Evolutionary conservation across 805 yeast genomes (phyloP), one percentile per base, ranked within the genome.

Genomic region (Kuraishia molischiana): DNA sequence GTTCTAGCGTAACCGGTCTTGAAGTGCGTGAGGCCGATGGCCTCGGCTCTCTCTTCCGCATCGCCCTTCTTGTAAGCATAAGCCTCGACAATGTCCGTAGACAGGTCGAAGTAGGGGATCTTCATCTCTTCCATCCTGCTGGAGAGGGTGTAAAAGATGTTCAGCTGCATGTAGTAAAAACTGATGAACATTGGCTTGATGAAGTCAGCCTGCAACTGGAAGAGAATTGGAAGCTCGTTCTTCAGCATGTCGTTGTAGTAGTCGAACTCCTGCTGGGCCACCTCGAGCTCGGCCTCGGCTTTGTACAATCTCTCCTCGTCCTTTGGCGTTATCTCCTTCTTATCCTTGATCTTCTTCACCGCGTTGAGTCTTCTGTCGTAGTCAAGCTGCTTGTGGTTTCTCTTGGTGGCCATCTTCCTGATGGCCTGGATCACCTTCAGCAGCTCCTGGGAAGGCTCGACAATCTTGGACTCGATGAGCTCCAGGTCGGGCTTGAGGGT

Each of bases 151-250:
- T 92, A 92, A 61, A 89, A 92, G 41, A 92, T 86, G 66, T 92
- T 92, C 67, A 92, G 74, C 66, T 92, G 98, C 97, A 92, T 92
- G 69, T 78, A 92, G 64, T 92, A 92, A 60, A 92, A 80, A 39
- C 94, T 81, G 51, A 90, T 92, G 63, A 92, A 92, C 51, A 92
- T 67, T 15, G 98, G 98, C 54, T 79, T 81, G 55, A 92, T 89
- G 56, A 92, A 86, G 51, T 87, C 92, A 4, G 87, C 84, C 60
- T 92, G 96, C 61, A 92, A 68, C 51, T 74, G 77, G 61, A 92
- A 92, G 55, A 92, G 66, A 32, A 83, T 64, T 18, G 98, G 98
- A 43, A 92, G 67, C 59, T 92, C 97, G 29, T 70, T 75, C 63
- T 89, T 90, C 61, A 94, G 69, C 85, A 92, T 77, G 45, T 92